A percentile compares a stretch with the other conserved stretches of the same genome.
These are phyloP conservation scores for Chlorella sorokiniana DNA, from an alignment of 139 green algal species.

Conservation along the genomic window DNA sequence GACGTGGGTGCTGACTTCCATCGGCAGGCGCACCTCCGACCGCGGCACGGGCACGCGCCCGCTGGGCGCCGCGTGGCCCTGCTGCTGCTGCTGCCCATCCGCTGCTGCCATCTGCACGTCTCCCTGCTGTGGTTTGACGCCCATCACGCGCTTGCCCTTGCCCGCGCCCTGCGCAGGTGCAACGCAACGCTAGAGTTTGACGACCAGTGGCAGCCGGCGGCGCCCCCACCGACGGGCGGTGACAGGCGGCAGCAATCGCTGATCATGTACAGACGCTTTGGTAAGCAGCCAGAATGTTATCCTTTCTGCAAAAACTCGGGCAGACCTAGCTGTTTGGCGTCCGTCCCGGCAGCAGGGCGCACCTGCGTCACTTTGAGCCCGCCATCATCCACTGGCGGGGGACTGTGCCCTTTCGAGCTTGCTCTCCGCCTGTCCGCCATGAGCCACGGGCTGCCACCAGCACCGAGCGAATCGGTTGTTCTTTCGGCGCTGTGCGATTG, in stretches of 20 bases:
- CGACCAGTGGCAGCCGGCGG: no score
- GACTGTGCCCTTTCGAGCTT: neutral
- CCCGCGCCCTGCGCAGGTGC: conserved; percentile 35
- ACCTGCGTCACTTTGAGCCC: neutral
- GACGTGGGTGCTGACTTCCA: conserved; percentile 82
- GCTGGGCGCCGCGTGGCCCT: neutral
- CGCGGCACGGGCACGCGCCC: conserved; percentile 10
- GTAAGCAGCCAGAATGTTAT: no score
- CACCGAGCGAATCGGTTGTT: no score
- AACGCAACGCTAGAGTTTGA: neutral
- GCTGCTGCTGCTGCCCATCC: neutral
- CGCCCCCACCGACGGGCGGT: no score
- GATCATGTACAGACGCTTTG: no score
- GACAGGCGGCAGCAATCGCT: no score
- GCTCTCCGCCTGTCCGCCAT: neutral
- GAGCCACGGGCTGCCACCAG: no score
- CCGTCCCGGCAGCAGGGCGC: neutral
- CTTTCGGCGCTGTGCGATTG: neutral
- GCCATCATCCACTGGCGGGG: neutral
- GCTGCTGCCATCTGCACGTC: neutral
- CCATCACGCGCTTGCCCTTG: conserved; percentile 49
- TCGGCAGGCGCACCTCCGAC: conserved; percentile 74
- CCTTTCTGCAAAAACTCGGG: no score
- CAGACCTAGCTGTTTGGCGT: no score
- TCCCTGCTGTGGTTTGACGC: conserved; percentile 1